These are phyloP conservation scores for Neurospora tetraspora DNA, from an alignment of 495 filamentous ascomycete species.

Conservation along the genomic window DNA sequence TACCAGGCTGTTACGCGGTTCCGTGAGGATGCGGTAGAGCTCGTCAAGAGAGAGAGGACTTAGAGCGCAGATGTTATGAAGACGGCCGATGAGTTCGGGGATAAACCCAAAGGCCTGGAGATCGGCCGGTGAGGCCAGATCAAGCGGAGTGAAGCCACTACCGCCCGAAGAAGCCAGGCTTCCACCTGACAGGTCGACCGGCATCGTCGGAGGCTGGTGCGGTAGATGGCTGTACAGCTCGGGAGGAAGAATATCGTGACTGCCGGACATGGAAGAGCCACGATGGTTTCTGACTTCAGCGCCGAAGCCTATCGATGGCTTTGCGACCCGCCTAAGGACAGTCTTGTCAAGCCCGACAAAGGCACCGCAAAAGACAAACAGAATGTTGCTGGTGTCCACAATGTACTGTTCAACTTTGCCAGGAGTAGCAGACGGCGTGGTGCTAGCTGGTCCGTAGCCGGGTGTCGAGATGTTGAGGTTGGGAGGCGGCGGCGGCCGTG, in stretches of 20 bases:
- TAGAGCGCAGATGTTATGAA: slow-evolving; percentile 79
- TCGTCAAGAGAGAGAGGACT: slow-evolving; percentile 68
- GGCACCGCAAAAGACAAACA: slow-evolving; percentile 92
- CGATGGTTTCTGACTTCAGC: slow-evolving; percentile 55
- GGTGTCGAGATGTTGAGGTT: slow-evolving; percentile 24
- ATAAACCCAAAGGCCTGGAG: slow-evolving; percentile 90
- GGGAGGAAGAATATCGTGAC: slow-evolving; percentile 30
- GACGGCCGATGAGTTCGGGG: slow-evolving; percentile 82
- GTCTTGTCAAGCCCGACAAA: slow-evolving; percentile 90
- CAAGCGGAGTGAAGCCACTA: slow-evolving; percentile 59
- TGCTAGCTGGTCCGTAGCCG: slow-evolving; percentile 25
- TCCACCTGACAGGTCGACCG: background rate
- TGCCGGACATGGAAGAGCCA: slow-evolving; percentile 16
- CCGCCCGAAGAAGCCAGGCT: slow-evolving; percentile 4
- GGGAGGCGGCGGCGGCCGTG: slow-evolving; percentile 29
- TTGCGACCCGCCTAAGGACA: slow-evolving; percentile 74
- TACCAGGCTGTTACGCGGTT: slow-evolving; percentile 78
- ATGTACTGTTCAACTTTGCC: slow-evolving; percentile 79
- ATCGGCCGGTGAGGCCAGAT: slow-evolving; percentile 71
- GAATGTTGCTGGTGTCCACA: slow-evolving; percentile 87
- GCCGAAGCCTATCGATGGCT: slow-evolving; percentile 87
- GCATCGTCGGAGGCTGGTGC: slow-evolving; percentile 24
- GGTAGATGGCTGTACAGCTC: slow-evolving; percentile 34
- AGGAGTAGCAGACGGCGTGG: slow-evolving; percentile 27
- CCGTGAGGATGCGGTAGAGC: slow-evolving; percentile 79